phyloP scores from a whole-genome alignment of 768 basidiomycete species.

The Hericium alpestre region DNA sequence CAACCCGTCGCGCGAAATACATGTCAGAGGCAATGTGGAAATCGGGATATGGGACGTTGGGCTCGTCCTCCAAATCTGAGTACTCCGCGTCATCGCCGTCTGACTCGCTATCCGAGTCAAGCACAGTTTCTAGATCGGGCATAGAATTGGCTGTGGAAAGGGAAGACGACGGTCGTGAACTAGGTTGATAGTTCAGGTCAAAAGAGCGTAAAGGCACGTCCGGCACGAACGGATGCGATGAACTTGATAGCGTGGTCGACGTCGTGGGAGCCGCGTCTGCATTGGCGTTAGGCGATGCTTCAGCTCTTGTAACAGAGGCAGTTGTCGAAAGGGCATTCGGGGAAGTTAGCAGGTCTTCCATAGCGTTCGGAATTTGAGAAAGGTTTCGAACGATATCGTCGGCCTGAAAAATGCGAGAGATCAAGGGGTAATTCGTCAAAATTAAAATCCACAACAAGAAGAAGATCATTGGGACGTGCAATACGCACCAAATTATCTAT shows the following conservation, averaged over 20 bases:
- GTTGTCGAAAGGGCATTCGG: too few relatives aligned
- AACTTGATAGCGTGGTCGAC: too few relatives aligned
- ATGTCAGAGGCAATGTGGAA: neutral
- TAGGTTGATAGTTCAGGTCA: neutral
- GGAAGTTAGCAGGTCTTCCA: neutral
- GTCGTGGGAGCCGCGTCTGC: too few relatives aligned
- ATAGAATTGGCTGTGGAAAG: neutral
- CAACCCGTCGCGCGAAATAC: too few relatives aligned
- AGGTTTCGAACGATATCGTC: neutral
- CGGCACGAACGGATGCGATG: neutral
- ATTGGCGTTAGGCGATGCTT: too few relatives aligned
- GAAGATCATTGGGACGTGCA: neutral
- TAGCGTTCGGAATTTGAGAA: neutral
- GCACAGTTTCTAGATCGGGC: neutral
- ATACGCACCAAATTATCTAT: slow-evolving; percentile 4
- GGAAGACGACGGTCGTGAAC: neutral
- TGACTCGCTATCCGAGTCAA: neutral
- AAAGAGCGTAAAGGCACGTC: neutral
- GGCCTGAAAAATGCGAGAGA: neutral
- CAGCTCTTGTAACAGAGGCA: too few relatives aligned
- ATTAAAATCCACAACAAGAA: slow-evolving; percentile 9
- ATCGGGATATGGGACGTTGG: neutral
- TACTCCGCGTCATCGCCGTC: neutral
- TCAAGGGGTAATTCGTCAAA: neutral
- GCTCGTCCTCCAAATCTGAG: neutral